Evolutionary conservation across 768 basidiomycete genomes (phyloP).

Genomic region (Lactarius quietus): DNA sequence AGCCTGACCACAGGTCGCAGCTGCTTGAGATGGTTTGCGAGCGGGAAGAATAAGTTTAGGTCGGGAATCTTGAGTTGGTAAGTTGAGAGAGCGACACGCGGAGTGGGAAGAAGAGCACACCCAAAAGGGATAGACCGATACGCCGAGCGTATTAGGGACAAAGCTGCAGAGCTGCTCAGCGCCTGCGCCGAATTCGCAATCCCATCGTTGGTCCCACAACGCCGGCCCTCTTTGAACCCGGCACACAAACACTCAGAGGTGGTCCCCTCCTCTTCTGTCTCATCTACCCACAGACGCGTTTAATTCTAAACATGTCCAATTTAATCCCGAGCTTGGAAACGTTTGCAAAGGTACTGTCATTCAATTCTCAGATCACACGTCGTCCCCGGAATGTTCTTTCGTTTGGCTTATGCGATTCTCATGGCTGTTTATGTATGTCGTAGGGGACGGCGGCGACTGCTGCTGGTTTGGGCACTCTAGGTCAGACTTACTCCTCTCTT

Average conservation of each 20-base stretch:
- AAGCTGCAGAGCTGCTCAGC: background rate
- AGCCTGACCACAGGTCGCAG: no score
- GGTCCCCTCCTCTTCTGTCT: background rate
- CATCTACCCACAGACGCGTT: background rate
- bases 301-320: slow-evolving; percentile 34
- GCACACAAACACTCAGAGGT: background rate
- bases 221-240: background rate
- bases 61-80: no score
- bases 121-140: background rate
- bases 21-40: no score
- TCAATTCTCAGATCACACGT: background rate
- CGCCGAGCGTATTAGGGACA: background rate
- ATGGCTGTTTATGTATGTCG: background rate
- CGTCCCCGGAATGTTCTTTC: background rate
- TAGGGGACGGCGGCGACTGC: slow-evolving; percentile 39
- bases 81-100: no score
- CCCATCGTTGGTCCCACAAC: background rate
- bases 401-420: background rate
- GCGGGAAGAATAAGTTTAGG: no score
- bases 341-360: slow-evolving; percentile 42
- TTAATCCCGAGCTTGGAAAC: slow-evolving; percentile 42
- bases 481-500: slow-evolving; percentile 28
- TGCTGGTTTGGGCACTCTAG: slow-evolving; percentile 37
- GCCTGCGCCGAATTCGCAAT: background rate
- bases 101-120: no score